A percentile compares a stretch with the other conserved stretches of the same genome.
Evolutionary conservation across 2,329 filamentous ascomycete species (phyloP).

Genomic region (Botryotinia narcissicola): DNA sequence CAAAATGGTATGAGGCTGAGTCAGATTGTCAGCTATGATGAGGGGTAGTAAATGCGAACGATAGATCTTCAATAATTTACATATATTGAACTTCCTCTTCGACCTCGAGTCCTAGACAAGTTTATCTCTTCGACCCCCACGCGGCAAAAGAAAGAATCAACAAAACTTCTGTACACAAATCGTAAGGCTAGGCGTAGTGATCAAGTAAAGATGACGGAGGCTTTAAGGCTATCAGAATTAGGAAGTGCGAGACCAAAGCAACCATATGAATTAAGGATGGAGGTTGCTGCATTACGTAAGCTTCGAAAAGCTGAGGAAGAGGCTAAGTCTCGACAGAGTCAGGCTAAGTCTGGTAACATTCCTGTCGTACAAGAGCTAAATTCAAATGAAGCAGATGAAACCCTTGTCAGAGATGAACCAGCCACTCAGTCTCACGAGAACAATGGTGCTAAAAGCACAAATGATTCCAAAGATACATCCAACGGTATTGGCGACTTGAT

Average conservation of each 20-base stretch:
- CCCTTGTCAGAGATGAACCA: accelerated
- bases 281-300: neutral
- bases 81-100: neutral
- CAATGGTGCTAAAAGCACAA: neutral
- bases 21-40: neutral
- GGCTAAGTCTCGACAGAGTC: neutral
- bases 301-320: neutral
- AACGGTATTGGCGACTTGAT: too few species aligned
- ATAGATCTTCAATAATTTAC: accelerated
- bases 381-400: neutral
- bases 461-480: too few species aligned
- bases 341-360: neutral
- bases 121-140: neutral
- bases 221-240: neutral
- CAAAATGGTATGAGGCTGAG: neutral
- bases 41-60: neutral
- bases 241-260: accelerated
- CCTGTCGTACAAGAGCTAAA: neutral
- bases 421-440: neutral
- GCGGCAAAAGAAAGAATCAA: neutral
- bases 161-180: neutral
- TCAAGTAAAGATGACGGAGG: neutral
- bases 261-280: neutral
- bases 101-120: neutral
- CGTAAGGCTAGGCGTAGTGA: neutral